Evolutionary conservation across 192 early-diverging fungal genomes (phyloP), one percentile per base, ranked within the genome.

Genomic region (Chytriomyces hyalinus): DNA sequence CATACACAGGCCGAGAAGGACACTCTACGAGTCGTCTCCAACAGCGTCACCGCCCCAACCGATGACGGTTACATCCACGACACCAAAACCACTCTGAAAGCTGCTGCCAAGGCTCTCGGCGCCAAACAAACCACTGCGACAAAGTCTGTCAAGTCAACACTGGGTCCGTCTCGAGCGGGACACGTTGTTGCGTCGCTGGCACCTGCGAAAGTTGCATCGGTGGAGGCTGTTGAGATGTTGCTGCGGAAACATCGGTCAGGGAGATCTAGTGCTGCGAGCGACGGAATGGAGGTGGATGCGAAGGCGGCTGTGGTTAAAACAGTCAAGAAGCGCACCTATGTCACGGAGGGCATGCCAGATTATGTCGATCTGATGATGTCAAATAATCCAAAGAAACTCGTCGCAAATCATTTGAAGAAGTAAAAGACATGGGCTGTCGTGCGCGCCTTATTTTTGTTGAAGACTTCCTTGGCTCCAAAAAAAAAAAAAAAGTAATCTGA

Each of bases 351-450:
- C 43, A 44, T 61, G 44, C 13, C 26, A 7, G 71, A 73, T 48
- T 73, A 73, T n/a, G 71, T 73, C 44, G 71, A 73, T 26, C 17
- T 73, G 43, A 73, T 73, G 71, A 47, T 49, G 59, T 73, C 71
- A 46, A 60, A 45, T 15, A 73, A 73, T 44, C 71, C 71, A 9
- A 73, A 73, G 71, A 73, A 73, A 28, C 71, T 73, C 2, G 43
- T 73, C 8, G 46, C 11, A 45, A 70, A 67, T 13, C 66, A 57
- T 57, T 57, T 57, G 20, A 57, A 57, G 53, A 13, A 57, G 53
- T n/a, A 57, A 57, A n/a, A 57, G 2, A 57, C 53, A 20, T 36
- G 36, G 36, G 36, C 36, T 26, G 36, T 36, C 36, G 36, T 36
- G 36, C 36, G 36, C 36, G 36, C 36, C 36, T 36, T 36, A 36